Evolutionary conservation across 805 yeast species (phyloP).

Genomic region (Candida verbasci): DNA sequence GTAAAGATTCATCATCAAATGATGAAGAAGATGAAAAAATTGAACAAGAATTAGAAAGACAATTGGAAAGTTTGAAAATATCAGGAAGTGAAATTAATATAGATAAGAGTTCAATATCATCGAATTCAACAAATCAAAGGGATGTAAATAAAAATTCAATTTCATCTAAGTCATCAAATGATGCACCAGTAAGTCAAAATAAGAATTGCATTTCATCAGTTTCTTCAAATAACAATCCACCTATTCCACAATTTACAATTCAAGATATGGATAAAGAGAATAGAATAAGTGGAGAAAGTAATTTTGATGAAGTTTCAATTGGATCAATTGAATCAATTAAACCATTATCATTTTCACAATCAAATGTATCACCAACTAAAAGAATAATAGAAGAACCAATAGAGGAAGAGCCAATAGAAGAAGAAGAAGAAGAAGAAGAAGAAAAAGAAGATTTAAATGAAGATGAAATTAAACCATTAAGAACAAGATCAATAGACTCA

Average conservation of each 20-base stretch:
- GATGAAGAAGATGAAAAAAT: conserved; percentile 32
- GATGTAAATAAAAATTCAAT: neutral
- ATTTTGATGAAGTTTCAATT: conserved; percentile 10
- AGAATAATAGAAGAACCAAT: neutral
- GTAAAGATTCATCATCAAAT: conserved; percentile 24
- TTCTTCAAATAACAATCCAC: neutral
- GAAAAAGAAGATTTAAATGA: neutral
- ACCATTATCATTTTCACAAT: conserved; percentile 16
- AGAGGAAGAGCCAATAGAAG: neutral
- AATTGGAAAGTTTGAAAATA: conserved; percentile 29
- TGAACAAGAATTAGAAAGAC: conserved; percentile 35
- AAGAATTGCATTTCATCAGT: too few relatives aligned
- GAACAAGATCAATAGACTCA: too few relatives aligned
- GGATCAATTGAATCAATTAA: conserved; percentile 15
- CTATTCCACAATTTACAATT: conserved; percentile 6
- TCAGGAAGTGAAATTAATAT: conserved; percentile 1
- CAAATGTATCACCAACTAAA: conserved; percentile 3
- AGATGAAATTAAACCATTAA: conserved; percentile 1
- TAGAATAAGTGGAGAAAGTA: conserved; percentile 3
- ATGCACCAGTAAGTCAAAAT: too few relatives aligned
- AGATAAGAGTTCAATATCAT: neutral
- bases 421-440: conserved; percentile 2
- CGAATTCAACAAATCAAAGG: neutral
- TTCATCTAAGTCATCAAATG: too few relatives aligned
- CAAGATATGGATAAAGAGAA: conserved; percentile 2